Conservation (phyloP, 352 stramenopile species). For the Pythium vanterpoolii region DNA sequence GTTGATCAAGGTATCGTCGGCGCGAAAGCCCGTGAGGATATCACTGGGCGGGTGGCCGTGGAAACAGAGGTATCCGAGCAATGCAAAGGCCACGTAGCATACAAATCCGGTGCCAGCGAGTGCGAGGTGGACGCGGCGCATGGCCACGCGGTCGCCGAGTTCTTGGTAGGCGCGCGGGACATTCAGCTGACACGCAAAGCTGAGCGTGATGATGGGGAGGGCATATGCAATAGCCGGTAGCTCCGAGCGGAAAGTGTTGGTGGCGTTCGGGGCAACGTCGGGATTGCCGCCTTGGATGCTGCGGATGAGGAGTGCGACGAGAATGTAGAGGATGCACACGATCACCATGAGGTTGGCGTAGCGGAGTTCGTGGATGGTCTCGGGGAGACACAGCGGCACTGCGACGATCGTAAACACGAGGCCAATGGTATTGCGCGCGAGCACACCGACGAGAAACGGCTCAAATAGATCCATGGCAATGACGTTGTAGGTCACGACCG, state of each 20-base stretch:
- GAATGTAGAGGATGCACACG: constrained; percentile 78
- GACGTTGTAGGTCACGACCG: constrained; percentile 81
- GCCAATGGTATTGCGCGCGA: constrained; percentile 62
- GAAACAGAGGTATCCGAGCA: constrained; percentile 79
- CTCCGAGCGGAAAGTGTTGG: constrained; percentile 58
- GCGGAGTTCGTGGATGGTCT: constrained; percentile 81
- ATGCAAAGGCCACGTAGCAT: constrained; percentile 61
- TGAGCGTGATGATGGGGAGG: constrained; percentile 76
- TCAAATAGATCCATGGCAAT: constrained; percentile 85
- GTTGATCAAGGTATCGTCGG: constrained; percentile 75
- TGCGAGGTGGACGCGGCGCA: constrained; percentile 63
- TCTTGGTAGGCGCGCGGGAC: constrained; percentile 78
- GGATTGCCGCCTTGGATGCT: constrained; percentile 42
- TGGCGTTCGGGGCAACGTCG: constrained; percentile 35
- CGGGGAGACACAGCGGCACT: constrained; percentile 75
- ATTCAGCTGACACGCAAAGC: constrained; percentile 81
- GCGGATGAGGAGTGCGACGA: constrained; percentile 55
- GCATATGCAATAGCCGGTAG: constrained; percentile 62
- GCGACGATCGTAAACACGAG: constrained; percentile 59
- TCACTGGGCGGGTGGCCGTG: constrained; percentile 79
- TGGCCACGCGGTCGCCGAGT: constrained; percentile 65
- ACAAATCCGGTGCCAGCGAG: constrained; percentile 50
- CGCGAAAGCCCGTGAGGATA: constrained; percentile 72
- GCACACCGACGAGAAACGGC: constrained; percentile 53
- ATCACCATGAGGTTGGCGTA: constrained; percentile 80